Evolutionary conservation across 2,329 filamentous ascomycete species (phyloP).

Genomic region (Diaporthe eres): DNA sequence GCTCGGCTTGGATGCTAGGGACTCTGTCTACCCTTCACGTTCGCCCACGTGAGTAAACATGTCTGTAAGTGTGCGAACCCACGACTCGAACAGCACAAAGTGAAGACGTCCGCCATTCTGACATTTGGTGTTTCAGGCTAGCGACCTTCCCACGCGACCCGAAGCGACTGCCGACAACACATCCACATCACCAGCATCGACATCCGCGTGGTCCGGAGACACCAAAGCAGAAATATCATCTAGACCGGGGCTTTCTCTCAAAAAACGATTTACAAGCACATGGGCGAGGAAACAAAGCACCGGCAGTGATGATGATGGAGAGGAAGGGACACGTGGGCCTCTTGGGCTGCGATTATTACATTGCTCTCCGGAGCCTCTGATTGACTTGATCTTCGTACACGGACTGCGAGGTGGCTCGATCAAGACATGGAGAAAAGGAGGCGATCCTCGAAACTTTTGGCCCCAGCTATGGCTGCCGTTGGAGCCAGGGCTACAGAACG

Average conservation of each 20-base stretch:
- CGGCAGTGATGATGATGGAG: neutral
- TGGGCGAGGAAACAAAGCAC: constrained; percentile 2
- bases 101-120: too few relatives aligned
- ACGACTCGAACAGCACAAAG: too few relatives aligned
- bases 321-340: constrained; percentile 40
- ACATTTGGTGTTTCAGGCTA: neutral
- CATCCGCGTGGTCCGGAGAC: neutral
- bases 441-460: constrained; percentile 54
- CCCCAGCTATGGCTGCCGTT: constrained; percentile 55
- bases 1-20: neutral
- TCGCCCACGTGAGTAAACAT: neutral
- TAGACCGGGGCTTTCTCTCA: neutral
- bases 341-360: constrained; percentile 48
- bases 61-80: neutral
- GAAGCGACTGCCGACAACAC: neutral
- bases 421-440: constrained; percentile 57
- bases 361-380: constrained; percentile 48
- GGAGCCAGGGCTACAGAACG: constrained; percentile 49
- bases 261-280: constrained; percentile 10
- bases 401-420: constrained; percentile 57
- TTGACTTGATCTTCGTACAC: constrained; percentile 60
- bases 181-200: neutral
- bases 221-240: neutral
- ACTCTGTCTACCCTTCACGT: neutral
- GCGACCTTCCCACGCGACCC: neutral